Evolutionary conservation across 2,329 filamentous ascomycete genomes (phyloP), one percentile per base, ranked within the genome.

Genomic region (Sphaerulina musiva): DNA sequence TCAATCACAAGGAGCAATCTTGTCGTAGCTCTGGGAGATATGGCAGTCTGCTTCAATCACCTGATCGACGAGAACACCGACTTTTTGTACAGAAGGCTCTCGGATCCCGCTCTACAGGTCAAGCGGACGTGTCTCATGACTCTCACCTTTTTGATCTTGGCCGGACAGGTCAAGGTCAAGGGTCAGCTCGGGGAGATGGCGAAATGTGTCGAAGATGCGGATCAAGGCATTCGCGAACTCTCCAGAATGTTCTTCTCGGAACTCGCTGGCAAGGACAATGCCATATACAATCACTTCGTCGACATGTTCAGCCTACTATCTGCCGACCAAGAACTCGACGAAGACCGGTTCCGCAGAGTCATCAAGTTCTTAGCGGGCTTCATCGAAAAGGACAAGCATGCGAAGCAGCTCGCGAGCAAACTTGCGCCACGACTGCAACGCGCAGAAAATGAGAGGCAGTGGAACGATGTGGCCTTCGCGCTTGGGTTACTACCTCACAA

Each of bases 41-140:
- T 98, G 93, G 95, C 95, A 0, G 93, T 98, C 20, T 96, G 91
- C 79, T 98, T 98, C 80, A 98, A 98, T 68, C 93, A 98, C 68
- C 81, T 98, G 47, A 96, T 98, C 63, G 95, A 98, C 68, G 95
- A 98, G 73, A 97, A 98, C 72, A 98, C 93, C 0, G 93, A 98
- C 69, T 98, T 97, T 76, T 73, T 98, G 41, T 98, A 98, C 73
- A 85, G 93, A 17, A 84, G 95, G 14, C 80, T 98, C 6, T 95
- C 93, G 12, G 95, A 98, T 67, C 77, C 81, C 12, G 91, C 96
- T 64, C 82, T 83, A 20, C 92, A 87, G 2, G 93, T 98, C 58
- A 98, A 97, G 78, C 84, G 93, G 9, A 98, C 95, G 0, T 98
- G 93, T 72, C 79, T 98, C 20, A 98, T 97, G 93, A 98, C 95